Evolutionary conservation across 2,329 filamentous ascomycete genomes (phyloP).

Genomic region (Remersonia thermophila): DNA sequence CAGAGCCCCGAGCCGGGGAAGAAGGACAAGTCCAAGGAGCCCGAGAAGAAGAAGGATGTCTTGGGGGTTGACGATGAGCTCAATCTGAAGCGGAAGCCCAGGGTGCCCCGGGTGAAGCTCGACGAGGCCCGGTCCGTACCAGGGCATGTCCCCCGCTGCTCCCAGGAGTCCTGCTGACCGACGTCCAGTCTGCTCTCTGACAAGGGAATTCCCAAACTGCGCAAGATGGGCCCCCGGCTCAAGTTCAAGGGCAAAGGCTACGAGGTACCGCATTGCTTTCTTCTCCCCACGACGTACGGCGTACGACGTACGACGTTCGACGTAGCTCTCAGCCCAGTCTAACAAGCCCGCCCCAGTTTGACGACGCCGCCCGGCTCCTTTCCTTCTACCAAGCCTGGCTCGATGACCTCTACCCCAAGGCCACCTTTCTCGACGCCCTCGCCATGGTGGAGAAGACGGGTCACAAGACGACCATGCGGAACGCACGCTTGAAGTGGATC

Average conservation of each 20-base stretch:
- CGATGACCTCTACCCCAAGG: slow-evolving; percentile 88
- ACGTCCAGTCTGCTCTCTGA: slow-evolving; percentile 62
- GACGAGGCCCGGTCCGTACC: slow-evolving; percentile 57
- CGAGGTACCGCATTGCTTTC: slow-evolving; percentile 57
- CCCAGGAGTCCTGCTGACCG: slow-evolving; percentile 3
- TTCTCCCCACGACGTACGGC: too few species aligned
- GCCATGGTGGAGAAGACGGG: slow-evolving; percentile 87
- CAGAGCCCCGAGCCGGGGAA: slow-evolving; percentile 26
- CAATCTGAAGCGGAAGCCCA: slow-evolving; percentile 62
- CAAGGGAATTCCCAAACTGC: slow-evolving; percentile 71
- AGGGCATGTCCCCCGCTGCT: not conserved
- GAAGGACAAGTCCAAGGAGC: not conserved
- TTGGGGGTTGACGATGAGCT: slow-evolving; percentile 82
- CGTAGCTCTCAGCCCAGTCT: not conserved
- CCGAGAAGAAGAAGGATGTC: slow-evolving; percentile 29
- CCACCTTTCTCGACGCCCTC: slow-evolving; percentile 82
- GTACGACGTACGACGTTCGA: too few species aligned
- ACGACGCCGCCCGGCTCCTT: slow-evolving; percentile 68
- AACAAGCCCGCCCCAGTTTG: slow-evolving; percentile 45
- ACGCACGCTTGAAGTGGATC: slow-evolving; percentile 71
- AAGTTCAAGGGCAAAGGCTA: slow-evolving; percentile 89
- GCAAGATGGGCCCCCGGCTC: slow-evolving; percentile 56
- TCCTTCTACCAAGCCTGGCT: slow-evolving; percentile 95
- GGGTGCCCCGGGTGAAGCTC: slow-evolving; percentile 65
- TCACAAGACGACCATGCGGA: slow-evolving; percentile 67